Evolutionary conservation across 192 early-diverging fungal species (phyloP).

Genomic region (Backusella liffmaniae): DNA sequence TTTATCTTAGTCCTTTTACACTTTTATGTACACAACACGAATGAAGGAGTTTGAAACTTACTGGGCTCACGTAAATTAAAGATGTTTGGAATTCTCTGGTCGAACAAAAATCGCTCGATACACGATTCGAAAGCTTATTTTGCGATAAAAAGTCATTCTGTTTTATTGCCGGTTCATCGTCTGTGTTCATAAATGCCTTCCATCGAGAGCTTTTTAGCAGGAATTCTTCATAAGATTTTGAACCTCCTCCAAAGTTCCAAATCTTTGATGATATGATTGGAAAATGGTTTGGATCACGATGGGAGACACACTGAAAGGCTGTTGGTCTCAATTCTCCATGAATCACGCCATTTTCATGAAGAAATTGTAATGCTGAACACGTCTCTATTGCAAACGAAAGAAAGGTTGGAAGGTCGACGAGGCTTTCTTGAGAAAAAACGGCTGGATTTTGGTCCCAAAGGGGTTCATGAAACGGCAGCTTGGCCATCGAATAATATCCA

Average conservation of each 20-base stretch:
- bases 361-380: slow-evolving; percentile 16
- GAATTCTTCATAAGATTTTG: slow-evolving; percentile 21
- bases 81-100: slow-evolving; percentile 10
- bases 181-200: slow-evolving; percentile 1
- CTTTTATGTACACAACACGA: background rate
- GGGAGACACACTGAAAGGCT: slow-evolving; percentile 5
- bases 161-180: background rate
- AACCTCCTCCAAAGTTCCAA: slow-evolving; percentile 22
- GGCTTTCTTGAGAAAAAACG: background rate
- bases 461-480: background rate
- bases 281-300: background rate
- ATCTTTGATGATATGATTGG: slow-evolving; percentile 3
- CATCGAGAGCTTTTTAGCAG: slow-evolving; percentile 12
- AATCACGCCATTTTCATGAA: slow-evolving; percentile 20
- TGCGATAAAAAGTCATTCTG: background rate
- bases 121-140: background rate
- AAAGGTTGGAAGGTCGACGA: slow-evolving; percentile 7
- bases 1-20: background rate
- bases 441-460: background rate
- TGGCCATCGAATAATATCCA: background rate
- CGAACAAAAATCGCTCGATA: background rate
- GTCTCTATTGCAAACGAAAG: slow-evolving; percentile 16
- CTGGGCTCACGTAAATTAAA: slow-evolving; percentile 18
- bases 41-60: slow-evolving; percentile 3
- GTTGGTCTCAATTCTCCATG: slow-evolving; percentile 19